Evolutionary conservation across 495 filamentous ascomycete genomes (phyloP), one percentile per base, ranked within the genome.

Genomic region (Aspergillus heteromorphus): DNA sequence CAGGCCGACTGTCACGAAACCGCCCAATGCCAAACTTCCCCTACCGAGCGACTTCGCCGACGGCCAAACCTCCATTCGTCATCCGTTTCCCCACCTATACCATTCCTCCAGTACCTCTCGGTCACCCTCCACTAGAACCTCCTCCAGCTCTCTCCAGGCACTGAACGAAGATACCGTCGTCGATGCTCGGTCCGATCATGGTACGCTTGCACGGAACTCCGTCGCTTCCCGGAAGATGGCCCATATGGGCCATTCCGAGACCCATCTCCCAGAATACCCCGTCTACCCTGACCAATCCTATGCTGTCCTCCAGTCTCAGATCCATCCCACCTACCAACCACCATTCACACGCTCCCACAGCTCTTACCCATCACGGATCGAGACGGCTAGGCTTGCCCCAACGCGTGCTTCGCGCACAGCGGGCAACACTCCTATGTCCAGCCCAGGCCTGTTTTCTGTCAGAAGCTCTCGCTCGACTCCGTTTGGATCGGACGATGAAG

Each of bases 341-440:
- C 72, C 67, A 14, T 65, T 65, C 42, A 59, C 74, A 16, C 68
- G 74, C 31, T 62, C 70, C 11, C 68, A 69, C 21, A 74, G 68
- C 50, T 77, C 74, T 17, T 72, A 73, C 53, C 67, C 72, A 27
- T 67, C 68, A 11, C 72, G 65, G 11, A 56, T 59, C 14, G 74
- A 77, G n/a, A 59, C 69, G 49, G 45, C 56, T 3, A 69, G 61
- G 56, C 60, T 62, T 55, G 60, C 53, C 40, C 60, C 62, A 55
- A 63, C 65, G 48, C 73, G 66, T 56, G 56, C 48, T 23, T 50
- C 67, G 45, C 71, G 66, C 21, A 87, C 83, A 0, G 79, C 80
- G 29, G 83, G 74, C 45, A 88, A 85, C 63, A 89, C 85, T 1
- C 85, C 86, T 11, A 64, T 83, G 10, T 84, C 84, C 36, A 87